phyloP scores from a whole-genome alignment of 768 basidiomycete genomes.

The Termitomyces sp. region DNA sequence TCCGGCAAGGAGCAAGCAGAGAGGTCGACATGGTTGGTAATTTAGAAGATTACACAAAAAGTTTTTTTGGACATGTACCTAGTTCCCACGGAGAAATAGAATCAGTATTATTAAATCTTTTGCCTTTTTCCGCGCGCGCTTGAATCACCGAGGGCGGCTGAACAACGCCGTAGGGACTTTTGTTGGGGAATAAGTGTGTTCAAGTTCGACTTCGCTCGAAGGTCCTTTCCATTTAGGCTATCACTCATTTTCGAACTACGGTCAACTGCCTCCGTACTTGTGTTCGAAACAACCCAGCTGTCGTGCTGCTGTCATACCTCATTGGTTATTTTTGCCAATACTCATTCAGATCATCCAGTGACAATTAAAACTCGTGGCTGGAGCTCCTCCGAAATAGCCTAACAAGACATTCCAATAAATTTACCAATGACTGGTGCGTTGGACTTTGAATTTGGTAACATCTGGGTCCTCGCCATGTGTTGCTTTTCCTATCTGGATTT shows the following conservation, averaged over 20 bases:
- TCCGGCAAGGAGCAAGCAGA: conserved; percentile 32
- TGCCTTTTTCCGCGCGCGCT: too few relatives aligned
- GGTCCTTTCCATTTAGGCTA: not conserved
- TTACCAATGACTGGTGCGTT: not conserved
- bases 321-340: not conserved
- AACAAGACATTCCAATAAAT: not conserved
- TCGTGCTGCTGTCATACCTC: not conserved
- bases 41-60: not conserved
- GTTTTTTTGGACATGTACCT: not conserved
- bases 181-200: not conserved
- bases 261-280: not conserved
- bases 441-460: not conserved
- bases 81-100: conserved; percentile 1
- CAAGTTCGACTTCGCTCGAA: not conserved
- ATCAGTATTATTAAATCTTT: not conserved
- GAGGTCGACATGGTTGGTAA: conserved; percentile 23
- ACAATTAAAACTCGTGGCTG: not conserved
- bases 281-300: not conserved
- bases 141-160: too few relatives aligned
- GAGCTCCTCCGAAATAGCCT: not conserved
- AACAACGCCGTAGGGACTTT: too few relatives aligned
- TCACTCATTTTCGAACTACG: not conserved
- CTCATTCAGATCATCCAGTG: not conserved
- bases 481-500: not conserved
- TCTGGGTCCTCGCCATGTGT: not conserved